These are phyloP conservation scores for Vanrija sp. DNA, from an alignment of 1,284 basidiomycete genomes.

Conservation along the genomic window DNA sequence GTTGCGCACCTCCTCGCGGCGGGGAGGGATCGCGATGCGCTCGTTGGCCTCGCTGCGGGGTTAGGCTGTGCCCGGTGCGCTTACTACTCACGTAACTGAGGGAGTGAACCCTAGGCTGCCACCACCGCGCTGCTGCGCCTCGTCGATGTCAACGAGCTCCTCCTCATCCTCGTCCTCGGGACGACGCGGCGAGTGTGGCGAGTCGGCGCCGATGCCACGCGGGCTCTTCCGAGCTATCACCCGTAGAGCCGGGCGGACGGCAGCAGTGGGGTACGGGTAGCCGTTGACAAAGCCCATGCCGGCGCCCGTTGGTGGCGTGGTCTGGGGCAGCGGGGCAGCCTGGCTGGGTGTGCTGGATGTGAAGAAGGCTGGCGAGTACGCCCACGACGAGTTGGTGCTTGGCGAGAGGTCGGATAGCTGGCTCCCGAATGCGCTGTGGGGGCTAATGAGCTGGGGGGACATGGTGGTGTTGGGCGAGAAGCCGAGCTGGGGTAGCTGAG, in stretches of 20 bases:
- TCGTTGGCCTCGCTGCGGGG: slow-evolving; percentile 9
- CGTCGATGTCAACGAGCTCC: neutral
- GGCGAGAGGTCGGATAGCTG: neutral
- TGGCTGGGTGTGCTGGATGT: neutral
- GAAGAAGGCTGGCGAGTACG: neutral
- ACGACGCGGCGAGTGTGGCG: too few species aligned
- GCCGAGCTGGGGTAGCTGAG: neutral
- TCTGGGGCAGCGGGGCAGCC: neutral
- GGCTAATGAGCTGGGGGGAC: neutral
- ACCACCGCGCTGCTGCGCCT: neutral
- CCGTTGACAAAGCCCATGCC: neutral
- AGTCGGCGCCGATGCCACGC: too few species aligned
- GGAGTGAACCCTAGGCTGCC: slow-evolving; percentile 7
- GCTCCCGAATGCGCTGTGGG: neutral
- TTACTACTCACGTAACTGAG: neutral
- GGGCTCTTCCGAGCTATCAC: too few species aligned
- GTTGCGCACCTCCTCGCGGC: slow-evolving; percentile 26
- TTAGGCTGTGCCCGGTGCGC: neutral
- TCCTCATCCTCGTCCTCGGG: neutral
- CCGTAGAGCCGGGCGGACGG: too few species aligned
- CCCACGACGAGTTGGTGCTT: neutral
- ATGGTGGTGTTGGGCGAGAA: neutral
- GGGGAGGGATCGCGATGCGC: slow-evolving; percentile 11
- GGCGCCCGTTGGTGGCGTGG: neutral
- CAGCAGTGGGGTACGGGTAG: neutral